Evolutionary conservation across 2,329 filamentous ascomycete species (phyloP), one percentile per base, ranked within the genome.

Genomic region (Huntiella decipiens): DNA sequence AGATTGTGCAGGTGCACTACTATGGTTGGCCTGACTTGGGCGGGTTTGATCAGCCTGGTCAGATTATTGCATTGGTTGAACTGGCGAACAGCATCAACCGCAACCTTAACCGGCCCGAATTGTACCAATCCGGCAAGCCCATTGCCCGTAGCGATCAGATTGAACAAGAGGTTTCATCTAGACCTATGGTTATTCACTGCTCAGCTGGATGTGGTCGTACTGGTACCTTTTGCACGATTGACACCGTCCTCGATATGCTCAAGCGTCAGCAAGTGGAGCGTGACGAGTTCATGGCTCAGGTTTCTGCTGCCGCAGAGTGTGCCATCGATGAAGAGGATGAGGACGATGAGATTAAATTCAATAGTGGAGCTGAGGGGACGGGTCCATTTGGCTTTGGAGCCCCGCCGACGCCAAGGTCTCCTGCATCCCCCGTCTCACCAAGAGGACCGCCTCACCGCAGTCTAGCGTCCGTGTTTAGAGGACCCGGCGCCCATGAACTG

Each of bases 1-100:
- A 96, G 60, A 80, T 98, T 51, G 95, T 87, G 0, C 91, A 98
- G 54, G 66, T 98, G 11, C 87, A 96, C 57, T 96, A 95, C 59
- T 77, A 85, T 0, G 79, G 81, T n/a, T 98, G 91, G 91, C 91
- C 91, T 0, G 91, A 98, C 57, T 95, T 96, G 60, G 91, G 91
- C 15, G 81, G 86, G 0, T 88, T 88, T 0, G 86, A 91, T 0
- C 82, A 92, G 55, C 86, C 91, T 1, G 75, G 77, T 4, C 86
- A 96, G 55, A 70, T 98, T 2, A 69, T 98, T 12, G 82, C 80
- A 2, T 64, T 98, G 12, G 82, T 96, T n/a, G 86, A 95, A 60
- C 73, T 94, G 44, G 83, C 81, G 54, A 91, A 83, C 55, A 68
- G 73, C 32, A 85, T 77, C 71, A 81, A 70, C 64, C 79, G 61